Percentiles rank a stretch among this genome's conserved stretches.
phyloP scores from a whole-genome alignment of 176 grass and related monocot species.

The Eleusine coracana region DNA sequence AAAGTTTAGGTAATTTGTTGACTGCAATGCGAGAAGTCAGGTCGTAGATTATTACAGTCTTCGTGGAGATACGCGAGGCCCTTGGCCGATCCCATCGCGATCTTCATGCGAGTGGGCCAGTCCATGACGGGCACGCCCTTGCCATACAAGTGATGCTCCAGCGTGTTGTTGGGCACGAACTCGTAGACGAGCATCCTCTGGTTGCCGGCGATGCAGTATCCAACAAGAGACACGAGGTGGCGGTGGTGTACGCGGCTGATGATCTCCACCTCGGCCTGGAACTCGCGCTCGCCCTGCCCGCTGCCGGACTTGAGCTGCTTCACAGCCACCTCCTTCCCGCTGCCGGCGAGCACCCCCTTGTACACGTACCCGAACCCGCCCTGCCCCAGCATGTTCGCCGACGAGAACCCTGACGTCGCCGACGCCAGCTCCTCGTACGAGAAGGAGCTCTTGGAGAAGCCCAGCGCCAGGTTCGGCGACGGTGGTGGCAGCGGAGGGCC shows the following conservation, averaged over 20 bases:
- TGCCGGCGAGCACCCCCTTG: neutral
- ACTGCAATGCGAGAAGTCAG: no score
- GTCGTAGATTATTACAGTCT: neutral
- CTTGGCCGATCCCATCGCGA: neutral
- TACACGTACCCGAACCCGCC: slow-evolving; percentile 12
- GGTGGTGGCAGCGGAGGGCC: neutral
- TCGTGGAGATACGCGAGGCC: neutral
- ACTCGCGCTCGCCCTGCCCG: slow-evolving; percentile 78
- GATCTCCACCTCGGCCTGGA: slow-evolving; percentile 77
- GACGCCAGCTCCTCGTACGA: neutral
- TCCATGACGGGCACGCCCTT: neutral
- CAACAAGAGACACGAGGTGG: slow-evolving; percentile 67
- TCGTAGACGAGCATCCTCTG: slow-evolving; percentile 79
- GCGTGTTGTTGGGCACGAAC: slow-evolving; percentile 72
- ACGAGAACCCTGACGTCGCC: neutral
- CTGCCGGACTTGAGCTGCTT: slow-evolving; percentile 58
- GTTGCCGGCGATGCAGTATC: slow-evolving; percentile 62
- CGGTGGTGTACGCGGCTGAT: slow-evolving; percentile 76
- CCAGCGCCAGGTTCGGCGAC: neutral
- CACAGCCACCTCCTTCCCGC: slow-evolving; percentile 58
- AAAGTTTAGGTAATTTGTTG: no score
- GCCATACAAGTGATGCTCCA: slow-evolving; percentile 74
- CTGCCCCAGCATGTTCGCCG: neutral
- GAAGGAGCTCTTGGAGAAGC: neutral
- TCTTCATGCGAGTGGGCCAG: neutral